Conservation (phyloP, 768 basidiomycete genomes). For the Leccinum disarticulatum region DNA sequence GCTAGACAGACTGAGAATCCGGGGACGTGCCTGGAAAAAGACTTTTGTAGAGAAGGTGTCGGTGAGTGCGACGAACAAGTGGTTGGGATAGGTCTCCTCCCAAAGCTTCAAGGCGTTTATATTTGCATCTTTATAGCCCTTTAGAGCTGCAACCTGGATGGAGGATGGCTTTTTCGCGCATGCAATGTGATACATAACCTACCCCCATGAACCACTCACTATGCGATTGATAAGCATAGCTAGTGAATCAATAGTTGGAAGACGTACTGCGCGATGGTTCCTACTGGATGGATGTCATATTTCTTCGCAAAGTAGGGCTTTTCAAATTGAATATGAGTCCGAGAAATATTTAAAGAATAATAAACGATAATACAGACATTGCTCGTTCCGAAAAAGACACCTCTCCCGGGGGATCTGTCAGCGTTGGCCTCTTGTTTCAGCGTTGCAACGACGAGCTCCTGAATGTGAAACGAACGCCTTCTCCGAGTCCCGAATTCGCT, state of each 20-base stretch:
- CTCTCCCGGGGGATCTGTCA: conserved; percentile 46
- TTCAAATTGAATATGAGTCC: not conserved
- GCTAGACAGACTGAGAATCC: not conserved
- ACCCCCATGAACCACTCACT: conserved; percentile 95
- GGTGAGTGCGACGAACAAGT: conserved; percentile 75
- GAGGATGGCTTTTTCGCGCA: not conserved
- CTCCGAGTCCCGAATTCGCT: conserved; percentile 89
- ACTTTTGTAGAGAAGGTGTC: conserved; percentile 91
- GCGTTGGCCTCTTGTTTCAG: conserved; percentile 70
- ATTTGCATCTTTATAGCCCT: conserved; percentile 81
- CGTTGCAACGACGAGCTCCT: conserved; percentile 73
- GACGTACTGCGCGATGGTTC: conserved; percentile 85
- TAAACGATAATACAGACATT: conserved; percentile 56
- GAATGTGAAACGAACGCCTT: conserved; percentile 68
- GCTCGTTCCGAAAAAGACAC: conserved; percentile 69
- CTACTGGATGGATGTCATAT: conserved; percentile 63
- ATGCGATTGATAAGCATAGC: conserved; percentile 7
- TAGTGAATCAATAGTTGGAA: not conserved
- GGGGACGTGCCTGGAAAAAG: conserved; percentile 70
- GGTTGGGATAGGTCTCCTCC: conserved; percentile 69
- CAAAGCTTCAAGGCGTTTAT: conserved; percentile 76
- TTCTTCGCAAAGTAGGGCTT: conserved; percentile 86
- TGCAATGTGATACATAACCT: conserved; percentile 20
- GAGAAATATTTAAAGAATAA: not conserved
- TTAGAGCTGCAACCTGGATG: conserved; percentile 72